Percentiles rank a stretch among this genome's conserved stretches.
These are phyloP conservation scores for Ceratocystis cacaofunesta DNA, from an alignment of 2,329 filamentous ascomycete genomes.

Conservation along the genomic window DNA sequence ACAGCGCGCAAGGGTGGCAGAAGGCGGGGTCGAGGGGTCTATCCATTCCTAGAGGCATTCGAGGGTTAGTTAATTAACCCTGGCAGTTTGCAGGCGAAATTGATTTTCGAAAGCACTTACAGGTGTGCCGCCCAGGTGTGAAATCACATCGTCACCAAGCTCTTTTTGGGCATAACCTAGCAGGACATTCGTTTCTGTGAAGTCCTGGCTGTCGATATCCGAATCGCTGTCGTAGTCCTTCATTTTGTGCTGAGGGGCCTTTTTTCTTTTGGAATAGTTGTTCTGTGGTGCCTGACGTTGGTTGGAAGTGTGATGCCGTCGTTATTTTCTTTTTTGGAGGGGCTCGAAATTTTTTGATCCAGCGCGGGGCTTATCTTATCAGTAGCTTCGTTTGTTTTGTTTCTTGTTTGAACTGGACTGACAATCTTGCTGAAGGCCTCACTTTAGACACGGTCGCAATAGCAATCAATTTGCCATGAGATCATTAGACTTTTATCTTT, in stretches of 20 bases:
- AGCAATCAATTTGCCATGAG: conserved; percentile 7
- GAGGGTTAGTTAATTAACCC: conserved; percentile 11
- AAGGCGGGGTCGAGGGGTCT: conserved; percentile 53
- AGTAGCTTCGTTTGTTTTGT: conserved; percentile 6
- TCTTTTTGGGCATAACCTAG: conserved; percentile 80
- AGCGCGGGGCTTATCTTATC: conserved; percentile 24
- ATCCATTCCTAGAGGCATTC: conserved; percentile 61
- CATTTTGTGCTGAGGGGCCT: conserved; percentile 32
- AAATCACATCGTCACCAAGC: conserved; percentile 65
- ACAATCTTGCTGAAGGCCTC: neutral
- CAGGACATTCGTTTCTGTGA: conserved; percentile 71
- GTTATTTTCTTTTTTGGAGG: conserved; percentile 22
- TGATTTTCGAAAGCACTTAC: conserved; percentile 37
- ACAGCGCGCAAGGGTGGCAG: conserved; percentile 66
- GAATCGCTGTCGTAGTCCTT: conserved; percentile 78
- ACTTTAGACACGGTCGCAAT: neutral
- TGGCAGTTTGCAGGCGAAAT: neutral
- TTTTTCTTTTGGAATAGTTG: neutral
- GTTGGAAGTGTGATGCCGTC: conserved; percentile 2
- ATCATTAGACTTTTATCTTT: neutral
- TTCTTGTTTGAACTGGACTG: neutral
- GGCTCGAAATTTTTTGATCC: conserved; percentile 29
- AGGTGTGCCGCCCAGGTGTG: conserved; percentile 72
- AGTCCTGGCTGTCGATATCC: conserved; percentile 50
- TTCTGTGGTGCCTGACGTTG: neutral